These are phyloP conservation scores for Candida ulmi DNA, from an alignment of 805 yeast species.

Conservation along the genomic window DNA sequence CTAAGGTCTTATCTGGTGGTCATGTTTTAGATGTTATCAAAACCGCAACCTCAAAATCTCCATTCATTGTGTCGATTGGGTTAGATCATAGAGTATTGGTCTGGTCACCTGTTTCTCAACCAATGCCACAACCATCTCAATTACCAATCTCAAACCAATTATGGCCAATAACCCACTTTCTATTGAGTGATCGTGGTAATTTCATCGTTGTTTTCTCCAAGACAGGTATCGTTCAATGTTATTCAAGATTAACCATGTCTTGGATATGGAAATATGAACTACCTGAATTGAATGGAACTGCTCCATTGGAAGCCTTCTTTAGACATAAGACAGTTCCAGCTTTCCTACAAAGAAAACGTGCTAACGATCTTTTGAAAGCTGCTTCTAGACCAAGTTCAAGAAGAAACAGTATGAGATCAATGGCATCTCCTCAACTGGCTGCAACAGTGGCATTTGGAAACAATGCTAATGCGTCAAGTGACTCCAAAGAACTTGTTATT, in stretches of 20 bases:
- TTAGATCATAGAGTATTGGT: slow-evolving; percentile 65
- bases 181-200: slow-evolving; percentile 53
- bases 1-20: slow-evolving; percentile 41
- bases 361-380: slow-evolving; percentile 14
- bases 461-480: slow-evolving; percentile 15
- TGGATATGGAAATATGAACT: slow-evolving; percentile 49
- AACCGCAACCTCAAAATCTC: slow-evolving; percentile 50
- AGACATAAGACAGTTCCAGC: slow-evolving; percentile 48
- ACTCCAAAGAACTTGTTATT: slow-evolving; percentile 39
- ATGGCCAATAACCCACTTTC: slow-evolving; percentile 59
- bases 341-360: slow-evolving; percentile 28
- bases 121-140: slow-evolving; percentile 39
- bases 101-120: slow-evolving; percentile 64
- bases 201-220: slow-evolving; percentile 50
- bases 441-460: slow-evolving; percentile 19
- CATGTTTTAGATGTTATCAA: slow-evolving; percentile 61
- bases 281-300: slow-evolving; percentile 30
- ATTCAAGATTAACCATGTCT: slow-evolving; percentile 47
- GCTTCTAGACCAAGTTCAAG: slow-evolving; percentile 23
- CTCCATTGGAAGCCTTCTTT: slow-evolving; percentile 54
- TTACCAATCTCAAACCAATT: slow-evolving; percentile 37
- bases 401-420: slow-evolving; percentile 26
- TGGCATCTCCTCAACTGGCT: slow-evolving; percentile 19
- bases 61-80: slow-evolving; percentile 66
- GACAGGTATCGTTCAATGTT: slow-evolving; percentile 51